Evolutionary conservation across 1,284 basidiomycete genomes (phyloP), one percentile per base, ranked within the genome.

Genomic region (Xerocomus nothofagi): DNA sequence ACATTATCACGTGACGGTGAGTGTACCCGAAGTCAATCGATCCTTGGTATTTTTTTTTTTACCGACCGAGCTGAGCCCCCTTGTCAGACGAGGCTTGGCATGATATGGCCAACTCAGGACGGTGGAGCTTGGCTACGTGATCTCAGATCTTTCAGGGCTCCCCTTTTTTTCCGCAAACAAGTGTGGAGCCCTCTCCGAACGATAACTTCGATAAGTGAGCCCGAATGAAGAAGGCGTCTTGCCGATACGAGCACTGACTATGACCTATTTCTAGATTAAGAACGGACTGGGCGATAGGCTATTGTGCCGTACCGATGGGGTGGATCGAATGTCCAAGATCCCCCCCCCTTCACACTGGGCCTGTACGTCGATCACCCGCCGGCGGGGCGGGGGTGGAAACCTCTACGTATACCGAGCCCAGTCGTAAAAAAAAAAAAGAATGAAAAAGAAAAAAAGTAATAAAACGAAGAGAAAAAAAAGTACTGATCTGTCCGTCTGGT

Each of bases 261-360:
- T 32, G 47, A 29, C 36, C 27, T 23, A 33, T 39, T 30, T 60
- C 39, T 45, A 58, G 51, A 50, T 59, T 36, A 18, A 23, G 34
- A 12, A 37, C 7, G 29, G 41, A 27, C 24, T 40, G 50, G 49
- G 57, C 50, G 24, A 44, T 9, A 59, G 46, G 53, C 43, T 44
- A 39, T 40, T 39, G 21, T 23, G 17, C 43, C 29, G 15, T n/a
- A 21, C 8, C 15, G 27, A 34, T 27, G 30, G 21, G 7, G 34
- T n/a, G n/a, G n/a, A n/a, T n/a, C n/a, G n/a, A n/a, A n/a, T n/a
- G n/a, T 23, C 30, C 29, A 37, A 37, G 30, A 30, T 11, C 4
- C 23, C 23, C 37, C 23, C 23, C 37, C 39, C 21, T 26, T 24
- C 4, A 14, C n/a, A n/a, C 20, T 46, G n/a, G 36, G 21, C n/a